Evolutionary conservation across 179 eudicot genomes (phyloP).

Genomic region (Actinidia polygama): DNA sequence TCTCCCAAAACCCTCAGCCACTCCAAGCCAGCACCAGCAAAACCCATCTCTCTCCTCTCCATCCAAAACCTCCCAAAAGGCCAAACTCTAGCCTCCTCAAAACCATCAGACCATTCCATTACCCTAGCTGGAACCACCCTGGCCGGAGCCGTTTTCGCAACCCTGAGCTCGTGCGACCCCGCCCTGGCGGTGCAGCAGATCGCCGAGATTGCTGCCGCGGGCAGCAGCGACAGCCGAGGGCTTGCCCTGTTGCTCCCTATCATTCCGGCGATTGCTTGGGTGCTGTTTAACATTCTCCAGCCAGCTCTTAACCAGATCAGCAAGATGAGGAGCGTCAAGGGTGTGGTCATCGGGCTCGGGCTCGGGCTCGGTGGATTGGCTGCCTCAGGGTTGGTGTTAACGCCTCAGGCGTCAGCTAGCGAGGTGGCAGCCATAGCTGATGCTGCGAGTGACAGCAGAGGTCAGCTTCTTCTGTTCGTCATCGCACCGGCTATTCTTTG

Average conservation of each 20-base stretch:
- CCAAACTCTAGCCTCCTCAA: slow-evolving; percentile 31
- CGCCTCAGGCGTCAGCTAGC: slow-evolving; percentile 43
- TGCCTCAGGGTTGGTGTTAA: slow-evolving; percentile 40
- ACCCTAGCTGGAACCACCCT: slow-evolving; percentile 43
- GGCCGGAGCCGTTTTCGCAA: slow-evolving; percentile 78
- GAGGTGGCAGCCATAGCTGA: slow-evolving; percentile 48
- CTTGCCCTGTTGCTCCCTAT: slow-evolving; percentile 79
- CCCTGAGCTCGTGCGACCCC: slow-evolving; percentile 57
- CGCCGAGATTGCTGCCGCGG: slow-evolving; percentile 71
- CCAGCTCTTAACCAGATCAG: slow-evolving; percentile 78
- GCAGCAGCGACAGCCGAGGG: slow-evolving; percentile 81
- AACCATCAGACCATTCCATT: slow-evolving; percentile 11
- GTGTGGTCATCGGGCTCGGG: slow-evolving; percentile 63
- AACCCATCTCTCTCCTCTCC: slow-evolving; percentile 51
- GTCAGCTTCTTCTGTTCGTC: slow-evolving; percentile 72
- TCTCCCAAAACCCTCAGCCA: slow-evolving; percentile 17
- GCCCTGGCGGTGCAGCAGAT: slow-evolving; percentile 88
- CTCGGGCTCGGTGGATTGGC: slow-evolving; percentile 72
- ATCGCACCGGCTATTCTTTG: slow-evolving; percentile 82
- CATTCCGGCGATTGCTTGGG: slow-evolving; percentile 86
- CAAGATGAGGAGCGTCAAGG: slow-evolving; percentile 61
- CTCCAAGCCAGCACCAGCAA: slow-evolving; percentile 33
- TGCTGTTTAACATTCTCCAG: slow-evolving; percentile 78
- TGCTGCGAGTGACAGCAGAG: slow-evolving; percentile 62
- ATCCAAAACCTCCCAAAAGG: slow-evolving; percentile 51